These are phyloP conservation scores for Mycosphaerella sp. DNA, from an alignment of 2,329 filamentous ascomycete genomes.

Conservation along the genomic window DNA sequence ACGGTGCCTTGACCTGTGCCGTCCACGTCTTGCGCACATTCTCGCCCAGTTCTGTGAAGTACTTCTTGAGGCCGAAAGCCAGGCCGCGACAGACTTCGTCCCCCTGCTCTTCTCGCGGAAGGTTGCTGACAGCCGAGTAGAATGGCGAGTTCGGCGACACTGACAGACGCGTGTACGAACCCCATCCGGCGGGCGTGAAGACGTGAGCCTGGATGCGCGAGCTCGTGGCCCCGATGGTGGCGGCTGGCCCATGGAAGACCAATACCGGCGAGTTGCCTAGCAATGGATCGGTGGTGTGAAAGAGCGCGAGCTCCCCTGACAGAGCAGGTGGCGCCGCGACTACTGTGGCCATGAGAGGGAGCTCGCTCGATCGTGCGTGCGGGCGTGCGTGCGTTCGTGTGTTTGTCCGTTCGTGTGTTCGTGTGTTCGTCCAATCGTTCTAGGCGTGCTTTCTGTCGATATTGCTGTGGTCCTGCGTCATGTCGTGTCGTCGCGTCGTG, in stretches of 20 bases:
- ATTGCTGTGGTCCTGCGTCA: slow-evolving; percentile 9
- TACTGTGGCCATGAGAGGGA: slow-evolving; percentile 66
- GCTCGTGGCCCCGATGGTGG: slow-evolving; percentile 80
- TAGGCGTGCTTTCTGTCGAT: slow-evolving; percentile 4
- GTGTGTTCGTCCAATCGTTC: background rate
- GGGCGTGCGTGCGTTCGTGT: slow-evolving; percentile 5
- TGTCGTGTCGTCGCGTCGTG: slow-evolving; percentile 9
- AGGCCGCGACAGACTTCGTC: slow-evolving; percentile 88
- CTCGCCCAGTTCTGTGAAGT: slow-evolving; percentile 80
- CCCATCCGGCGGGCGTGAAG: slow-evolving; percentile 80
- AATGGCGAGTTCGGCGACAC: slow-evolving; percentile 88
- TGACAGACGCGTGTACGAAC: slow-evolving; percentile 84
- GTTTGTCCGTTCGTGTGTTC: background rate
- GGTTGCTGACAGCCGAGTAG: slow-evolving; percentile 81
- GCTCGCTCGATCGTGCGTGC: slow-evolving; percentile 1
- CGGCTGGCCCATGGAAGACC: slow-evolving; percentile 74
- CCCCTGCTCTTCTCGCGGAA: slow-evolving; percentile 90
- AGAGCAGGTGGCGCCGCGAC: slow-evolving; percentile 68
- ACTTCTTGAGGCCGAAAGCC: slow-evolving; percentile 88
- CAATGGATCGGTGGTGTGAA: slow-evolving; percentile 79
- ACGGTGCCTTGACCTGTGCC: slow-evolving; percentile 46
- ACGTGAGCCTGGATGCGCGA: slow-evolving; percentile 94
- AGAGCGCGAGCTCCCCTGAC: slow-evolving; percentile 77
- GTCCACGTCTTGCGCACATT: slow-evolving; percentile 66
- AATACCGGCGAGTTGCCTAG: slow-evolving; percentile 76